phyloP scores from a whole-genome alignment of 768 basidiomycete genomes.

The Boletus rufocinnamomeus region DNA sequence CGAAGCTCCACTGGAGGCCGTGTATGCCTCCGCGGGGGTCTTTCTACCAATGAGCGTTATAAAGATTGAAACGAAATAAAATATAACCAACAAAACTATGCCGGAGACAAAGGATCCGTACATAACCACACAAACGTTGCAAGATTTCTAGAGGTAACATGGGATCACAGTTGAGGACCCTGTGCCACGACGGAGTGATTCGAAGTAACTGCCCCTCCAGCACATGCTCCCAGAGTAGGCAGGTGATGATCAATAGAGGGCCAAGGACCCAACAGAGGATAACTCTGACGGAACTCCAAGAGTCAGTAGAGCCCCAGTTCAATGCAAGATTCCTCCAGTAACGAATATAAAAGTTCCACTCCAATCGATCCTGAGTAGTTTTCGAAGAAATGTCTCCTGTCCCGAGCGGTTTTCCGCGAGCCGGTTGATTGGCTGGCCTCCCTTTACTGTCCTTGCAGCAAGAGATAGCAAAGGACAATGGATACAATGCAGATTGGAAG shows the following conservation, averaged over 20 bases:
- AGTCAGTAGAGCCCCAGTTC: slow-evolving; percentile 1
- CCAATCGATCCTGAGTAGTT: not conserved
- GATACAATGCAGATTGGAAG: not conserved
- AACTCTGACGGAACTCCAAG: not conserved
- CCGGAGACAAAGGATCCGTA: not conserved
- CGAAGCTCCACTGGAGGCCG: no score
- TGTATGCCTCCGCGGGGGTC: not conserved
- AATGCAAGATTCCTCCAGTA: not conserved
- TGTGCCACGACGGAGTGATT: not conserved
- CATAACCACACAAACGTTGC: not conserved
- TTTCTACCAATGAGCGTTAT: not conserved
- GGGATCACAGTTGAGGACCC: not conserved
- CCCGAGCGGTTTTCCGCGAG: not conserved
- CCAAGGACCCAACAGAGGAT: not conserved
- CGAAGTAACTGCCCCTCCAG: not conserved
- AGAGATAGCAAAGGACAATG: not conserved
- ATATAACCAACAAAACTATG: not conserved
- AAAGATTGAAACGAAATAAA: not conserved
- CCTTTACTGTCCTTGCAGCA: not conserved
- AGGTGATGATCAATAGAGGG: not conserved
- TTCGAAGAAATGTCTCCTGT: not conserved
- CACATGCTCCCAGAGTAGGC: not conserved
- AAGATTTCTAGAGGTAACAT: not conserved
- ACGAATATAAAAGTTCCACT: not conserved
- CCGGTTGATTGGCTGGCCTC: not conserved